Base-by-base conservation (phyloP, 2,329 filamentous ascomycete genomes). In the Phaeosphaeriaceae sp. region DNA sequence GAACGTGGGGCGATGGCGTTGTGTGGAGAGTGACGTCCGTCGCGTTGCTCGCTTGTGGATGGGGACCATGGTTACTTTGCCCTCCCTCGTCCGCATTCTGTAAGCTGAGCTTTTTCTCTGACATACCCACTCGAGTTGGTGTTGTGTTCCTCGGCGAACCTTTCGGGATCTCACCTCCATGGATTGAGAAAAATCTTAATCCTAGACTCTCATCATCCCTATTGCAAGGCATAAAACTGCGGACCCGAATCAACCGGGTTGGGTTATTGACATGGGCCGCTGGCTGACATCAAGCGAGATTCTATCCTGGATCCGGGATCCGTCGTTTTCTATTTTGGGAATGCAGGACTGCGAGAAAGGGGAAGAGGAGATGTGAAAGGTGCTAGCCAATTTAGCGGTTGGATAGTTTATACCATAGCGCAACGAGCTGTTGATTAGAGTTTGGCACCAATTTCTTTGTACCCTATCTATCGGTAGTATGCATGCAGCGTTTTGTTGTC, bases 241-340 rank as follows among this genome's bases (percentile, higher is more conserved):
- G 9, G 30, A 26, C n/a, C 18, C 17, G 16, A 20, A 9, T 35
- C 15, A 35, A 16, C 13, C 34, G 18, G 17, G 34, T 37, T 4
- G 8, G 18, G 17, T 20, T 37, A 20, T 9, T 26, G 23, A 26
- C 6, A 17, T 26, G 13, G 18, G 17, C 30, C 40, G 30, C 30
- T 42, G 34, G 17, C 17, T 6, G 40, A 29, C 13, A 21, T 21
- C 18, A 36, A 44, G 33, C 41, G 41, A 44, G 16, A n/a, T 35
- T 15, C 16, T 17, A 6, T 9, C 29, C 30, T 34, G 20, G 18
- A n/a, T 41, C 23, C 38, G 9, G 15, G 26, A 18, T 15, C 13
- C 15, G 15, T 41, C 30, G 6, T 20, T 9, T 44, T 12, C 41
- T 44, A 44, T 44, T 44, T 36, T 18, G 30, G 32, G 32, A 28